Conservation (phyloP, 2,329 filamentous ascomycete genomes). For the Nemania serpens region DNA sequence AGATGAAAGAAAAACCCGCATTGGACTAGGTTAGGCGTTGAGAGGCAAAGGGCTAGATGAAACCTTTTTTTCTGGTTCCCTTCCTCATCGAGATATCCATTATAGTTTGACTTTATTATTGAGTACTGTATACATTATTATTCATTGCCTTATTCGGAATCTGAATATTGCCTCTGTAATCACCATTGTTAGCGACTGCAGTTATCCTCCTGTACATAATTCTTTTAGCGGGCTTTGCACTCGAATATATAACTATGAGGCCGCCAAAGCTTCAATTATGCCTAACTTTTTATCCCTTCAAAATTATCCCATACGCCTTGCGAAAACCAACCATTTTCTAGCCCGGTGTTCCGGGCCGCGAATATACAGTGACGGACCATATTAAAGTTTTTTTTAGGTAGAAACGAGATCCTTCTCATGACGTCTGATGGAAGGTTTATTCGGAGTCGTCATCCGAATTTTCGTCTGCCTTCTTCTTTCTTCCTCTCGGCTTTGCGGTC, state of each 20-base stretch:
- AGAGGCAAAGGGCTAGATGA: background rate
- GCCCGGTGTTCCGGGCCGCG: background rate
- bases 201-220: no score
- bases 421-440: background rate
- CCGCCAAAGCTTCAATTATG: background rate
- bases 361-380: constrained; percentile 13
- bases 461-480: constrained; percentile 33
- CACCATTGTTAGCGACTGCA: no score
- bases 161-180: no score
- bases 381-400: background rate
- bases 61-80: background rate
- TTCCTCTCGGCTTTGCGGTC: constrained; percentile 24
- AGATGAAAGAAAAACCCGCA: constrained; percentile 9
- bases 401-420: background rate
- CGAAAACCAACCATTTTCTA: background rate
- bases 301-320: constrained; percentile 19
- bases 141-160: background rate
- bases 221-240: background rate
- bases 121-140: background rate
- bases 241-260: background rate
- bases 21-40: constrained; percentile 23
- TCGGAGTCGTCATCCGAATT: constrained; percentile 37
- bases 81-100: constrained; percentile 19
- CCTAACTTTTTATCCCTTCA: background rate
- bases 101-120: background rate